These are phyloP conservation scores for Enteropsectra breve DNA, from an alignment of 371 early-diverging fungal genomes.

Conservation along the genomic window DNA sequence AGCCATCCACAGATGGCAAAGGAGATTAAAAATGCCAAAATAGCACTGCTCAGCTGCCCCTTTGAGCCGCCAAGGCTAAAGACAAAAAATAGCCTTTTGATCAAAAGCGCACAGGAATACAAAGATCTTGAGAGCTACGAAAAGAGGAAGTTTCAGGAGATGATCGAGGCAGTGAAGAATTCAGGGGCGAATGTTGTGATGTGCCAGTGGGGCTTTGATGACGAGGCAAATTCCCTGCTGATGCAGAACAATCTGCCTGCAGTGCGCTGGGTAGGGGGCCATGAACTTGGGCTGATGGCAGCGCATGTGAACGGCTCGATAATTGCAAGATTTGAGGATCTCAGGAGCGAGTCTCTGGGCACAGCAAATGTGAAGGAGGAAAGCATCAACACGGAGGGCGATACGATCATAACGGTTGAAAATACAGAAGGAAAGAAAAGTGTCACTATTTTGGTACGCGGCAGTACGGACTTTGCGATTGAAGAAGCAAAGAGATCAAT, in stretches of 20 bases:
- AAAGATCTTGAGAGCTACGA: conserved; percentile 86
- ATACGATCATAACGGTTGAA: conserved; percentile 91
- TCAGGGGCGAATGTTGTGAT: conserved; percentile 90
- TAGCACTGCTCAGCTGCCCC: conserved; percentile 95
- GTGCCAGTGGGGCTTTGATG: conserved; percentile 99
- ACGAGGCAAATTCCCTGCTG: conserved; percentile 97
- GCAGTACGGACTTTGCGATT: conserved; percentile 93
- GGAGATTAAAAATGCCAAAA: conserved; percentile 80
- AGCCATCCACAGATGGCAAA: conserved; percentile 98
- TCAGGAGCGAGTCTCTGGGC: conserved; percentile 78
- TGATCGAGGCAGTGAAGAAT: conserved; percentile 89
- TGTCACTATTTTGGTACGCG: conserved; percentile 91
- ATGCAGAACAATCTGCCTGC: conserved; percentile 92
- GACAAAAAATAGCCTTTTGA: conserved; percentile 96
- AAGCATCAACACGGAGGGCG: conserved; percentile 89
- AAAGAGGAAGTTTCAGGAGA: conserved; percentile 79
- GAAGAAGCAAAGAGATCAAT: conserved; percentile 97
- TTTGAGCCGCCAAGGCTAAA: conserved; percentile 99
- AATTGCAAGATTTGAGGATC: conserved; percentile 94
- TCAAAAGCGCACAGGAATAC: conserved; percentile 89
- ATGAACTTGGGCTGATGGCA: conserved; percentile 88
- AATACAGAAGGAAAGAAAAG: conserved; percentile 70
- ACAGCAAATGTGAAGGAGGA: conserved; percentile 79
- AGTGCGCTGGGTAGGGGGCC: conserved; percentile 99
- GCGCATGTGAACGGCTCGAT: conserved; percentile 96